These are phyloP conservation scores for Knufia petricola DNA, from an alignment of 2,329 filamentous ascomycete species.

Conservation along the genomic window DNA sequence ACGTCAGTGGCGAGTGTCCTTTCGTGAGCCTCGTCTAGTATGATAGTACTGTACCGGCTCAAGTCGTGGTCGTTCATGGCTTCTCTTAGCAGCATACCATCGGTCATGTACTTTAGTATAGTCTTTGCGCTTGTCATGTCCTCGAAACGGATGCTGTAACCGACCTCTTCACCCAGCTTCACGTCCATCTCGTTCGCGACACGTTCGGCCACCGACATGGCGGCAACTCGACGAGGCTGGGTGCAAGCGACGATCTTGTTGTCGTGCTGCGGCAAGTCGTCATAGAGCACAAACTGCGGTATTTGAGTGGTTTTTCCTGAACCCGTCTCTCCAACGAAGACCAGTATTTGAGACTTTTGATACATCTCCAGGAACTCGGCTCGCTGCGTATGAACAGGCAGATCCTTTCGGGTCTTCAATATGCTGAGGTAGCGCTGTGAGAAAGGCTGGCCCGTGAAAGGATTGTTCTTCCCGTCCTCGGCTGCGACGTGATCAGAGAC, in stretches of 20 bases:
- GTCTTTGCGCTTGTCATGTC: conserved; percentile 84
- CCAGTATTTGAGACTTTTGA: conserved; percentile 87
- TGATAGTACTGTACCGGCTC: conserved; percentile 90
- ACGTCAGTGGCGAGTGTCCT: conserved; percentile 95
- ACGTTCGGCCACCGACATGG: conserved; percentile 97
- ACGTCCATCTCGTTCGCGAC: conserved; percentile 96
- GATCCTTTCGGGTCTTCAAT: conserved; percentile 67
- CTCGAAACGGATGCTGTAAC: conserved; percentile 98
- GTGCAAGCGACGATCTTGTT: conserved; percentile 94
- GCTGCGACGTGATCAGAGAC: conserved; percentile 60
- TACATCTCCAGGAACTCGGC: conserved; percentile 90
- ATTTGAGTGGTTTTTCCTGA: conserved; percentile 99
- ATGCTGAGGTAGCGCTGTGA: conserved; percentile 85
- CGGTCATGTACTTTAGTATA: conserved; percentile 98
- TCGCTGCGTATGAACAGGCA: conserved; percentile 86
- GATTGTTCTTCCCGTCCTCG: conserved; percentile 74
- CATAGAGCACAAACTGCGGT: conserved; percentile 93
- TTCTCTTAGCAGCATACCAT: conserved; percentile 94
- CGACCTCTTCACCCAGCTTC: conserved; percentile 82
- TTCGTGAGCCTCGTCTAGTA: conserved; percentile 97
- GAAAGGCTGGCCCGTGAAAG: conserved; percentile 70
- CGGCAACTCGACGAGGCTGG: conserved; percentile 91
- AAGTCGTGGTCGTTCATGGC: conserved; percentile 93
- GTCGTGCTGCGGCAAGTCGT: conserved; percentile 79
- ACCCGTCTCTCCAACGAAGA: conserved; percentile 98